A percentile compares a stretch with the other conserved stretches of the same genome.
phyloP scores from a whole-genome alignment of 495 filamentous ascomycete species.

The Bacidia rubella region DNA sequence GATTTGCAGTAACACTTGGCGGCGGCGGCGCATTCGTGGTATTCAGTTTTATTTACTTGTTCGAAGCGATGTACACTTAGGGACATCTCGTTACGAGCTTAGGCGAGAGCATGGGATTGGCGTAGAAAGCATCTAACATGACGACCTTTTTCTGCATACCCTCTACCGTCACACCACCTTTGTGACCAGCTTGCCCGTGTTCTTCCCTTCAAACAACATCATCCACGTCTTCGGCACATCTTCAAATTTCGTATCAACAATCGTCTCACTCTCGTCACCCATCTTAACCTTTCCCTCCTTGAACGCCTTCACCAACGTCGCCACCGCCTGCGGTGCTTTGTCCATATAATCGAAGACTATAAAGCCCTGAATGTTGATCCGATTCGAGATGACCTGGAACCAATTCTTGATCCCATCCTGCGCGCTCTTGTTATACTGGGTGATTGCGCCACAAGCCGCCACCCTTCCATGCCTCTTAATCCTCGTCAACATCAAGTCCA shows the following conservation, averaged over 20 bases:
- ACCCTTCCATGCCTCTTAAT: conserved; percentile 44
- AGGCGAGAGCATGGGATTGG: not conserved
- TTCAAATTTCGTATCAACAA: conserved; percentile 40
- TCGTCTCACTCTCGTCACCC: conserved; percentile 36
- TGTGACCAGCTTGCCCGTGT: conserved; percentile 38
- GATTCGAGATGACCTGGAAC: conserved; percentile 36
- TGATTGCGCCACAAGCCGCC: conserved; percentile 46
- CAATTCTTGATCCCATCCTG: conserved; percentile 32
- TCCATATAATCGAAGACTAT: conserved; percentile 42
- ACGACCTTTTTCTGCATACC: conserved; percentile 2
- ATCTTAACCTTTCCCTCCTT: conserved; percentile 39
- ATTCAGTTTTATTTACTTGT: conserved; percentile 82
- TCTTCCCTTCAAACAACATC: conserved; percentile 40
- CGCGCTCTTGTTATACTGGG: conserved; percentile 33
- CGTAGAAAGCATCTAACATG: not conserved
- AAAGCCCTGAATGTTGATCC: conserved; percentile 48
- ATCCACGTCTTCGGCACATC: conserved; percentile 36
- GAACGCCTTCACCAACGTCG: conserved; percentile 31
- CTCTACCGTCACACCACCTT: conserved; percentile 18
- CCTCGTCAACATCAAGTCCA: conserved; percentile 44
- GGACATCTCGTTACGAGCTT: not conserved
- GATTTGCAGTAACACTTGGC: conserved; percentile 68
- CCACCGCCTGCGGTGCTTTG: conserved; percentile 11
- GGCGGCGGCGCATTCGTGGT: conserved; percentile 83
- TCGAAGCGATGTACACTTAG: conserved; percentile 55